These are phyloP conservation scores for Anthostomella pinea DNA, from an alignment of 2,329 filamentous ascomycete genomes.

Conservation along the genomic window DNA sequence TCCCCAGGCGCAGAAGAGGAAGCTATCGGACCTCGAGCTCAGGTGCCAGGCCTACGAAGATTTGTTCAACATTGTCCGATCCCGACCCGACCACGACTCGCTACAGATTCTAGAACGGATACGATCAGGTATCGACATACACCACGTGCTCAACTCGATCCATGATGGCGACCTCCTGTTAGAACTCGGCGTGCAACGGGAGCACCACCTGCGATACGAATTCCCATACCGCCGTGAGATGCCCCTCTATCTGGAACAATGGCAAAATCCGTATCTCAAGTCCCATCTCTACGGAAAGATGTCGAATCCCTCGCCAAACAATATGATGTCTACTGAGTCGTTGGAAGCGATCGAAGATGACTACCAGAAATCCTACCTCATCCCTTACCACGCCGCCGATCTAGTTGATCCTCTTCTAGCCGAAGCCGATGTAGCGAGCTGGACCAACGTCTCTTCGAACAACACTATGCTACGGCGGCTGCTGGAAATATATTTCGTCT, in stretches of 20 bases:
- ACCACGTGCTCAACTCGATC: constrained; percentile 18
- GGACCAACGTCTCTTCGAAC: constrained; percentile 27
- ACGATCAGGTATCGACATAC: constrained; percentile 19
- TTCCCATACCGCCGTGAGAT: constrained; percentile 23
- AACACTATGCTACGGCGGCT: constrained; percentile 25
- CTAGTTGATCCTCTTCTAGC: constrained; percentile 23
- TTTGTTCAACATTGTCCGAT: constrained; percentile 18
- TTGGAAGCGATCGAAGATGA: constrained; percentile 9
- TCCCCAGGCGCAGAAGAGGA: constrained; percentile 22
- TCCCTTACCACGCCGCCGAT: constrained; percentile 25
- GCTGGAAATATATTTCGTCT: constrained; percentile 20
- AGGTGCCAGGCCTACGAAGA: constrained; percentile 22
- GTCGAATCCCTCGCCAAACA: neutral
- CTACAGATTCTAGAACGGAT: constrained; percentile 17
- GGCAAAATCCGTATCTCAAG: constrained; percentile 19
- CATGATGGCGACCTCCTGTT: constrained; percentile 22
- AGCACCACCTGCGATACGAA: constrained; percentile 22
- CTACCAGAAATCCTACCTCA: constrained; percentile 17
- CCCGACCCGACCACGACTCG: constrained; percentile 18
- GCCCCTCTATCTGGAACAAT: constrained; percentile 11
- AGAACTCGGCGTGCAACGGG: constrained; percentile 19
- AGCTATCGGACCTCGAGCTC: constrained; percentile 21
- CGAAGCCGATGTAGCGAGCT: constrained; percentile 21
- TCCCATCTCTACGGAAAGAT: constrained; percentile 18
- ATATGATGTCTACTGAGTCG: constrained; percentile 2